These are phyloP conservation scores for Eragrostis curvula DNA, from an alignment of 176 grass and related monocot species.

Conservation along the genomic window DNA sequence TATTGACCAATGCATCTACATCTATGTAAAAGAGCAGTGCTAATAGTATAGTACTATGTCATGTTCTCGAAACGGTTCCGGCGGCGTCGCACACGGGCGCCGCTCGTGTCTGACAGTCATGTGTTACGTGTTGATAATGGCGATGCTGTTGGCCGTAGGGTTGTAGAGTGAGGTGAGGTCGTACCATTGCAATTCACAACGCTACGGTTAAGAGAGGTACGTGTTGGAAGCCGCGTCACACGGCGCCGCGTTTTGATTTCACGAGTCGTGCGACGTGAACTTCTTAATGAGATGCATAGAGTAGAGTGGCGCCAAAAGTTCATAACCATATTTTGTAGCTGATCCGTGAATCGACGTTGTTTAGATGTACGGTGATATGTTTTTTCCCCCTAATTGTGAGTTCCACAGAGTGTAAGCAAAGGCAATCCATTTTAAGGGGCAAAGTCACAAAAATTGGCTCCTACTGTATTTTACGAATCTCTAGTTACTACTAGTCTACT, in stretches of 20 bases:
- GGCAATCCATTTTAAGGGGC: no score
- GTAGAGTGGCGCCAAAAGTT: no score
- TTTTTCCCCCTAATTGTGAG: no score
- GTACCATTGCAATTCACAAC: background rate
- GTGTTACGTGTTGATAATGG: background rate
- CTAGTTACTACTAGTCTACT: no score
- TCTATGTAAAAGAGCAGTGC: background rate
- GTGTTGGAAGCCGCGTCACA: background rate
- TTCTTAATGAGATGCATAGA: background rate
- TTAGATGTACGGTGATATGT: background rate
- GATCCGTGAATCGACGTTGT: background rate
- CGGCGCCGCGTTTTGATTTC: background rate
- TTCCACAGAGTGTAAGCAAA: no score
- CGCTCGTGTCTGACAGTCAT: background rate
- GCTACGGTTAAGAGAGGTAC: background rate
- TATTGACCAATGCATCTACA: constrained; percentile 12
- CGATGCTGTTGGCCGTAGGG: background rate
- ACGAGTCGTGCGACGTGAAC: background rate
- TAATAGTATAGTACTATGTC: background rate
- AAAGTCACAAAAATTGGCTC: no score
- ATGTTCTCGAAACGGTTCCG: constrained; percentile 17
- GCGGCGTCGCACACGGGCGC: constrained; percentile 33
- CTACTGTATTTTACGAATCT: no score
- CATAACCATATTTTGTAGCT: background rate
- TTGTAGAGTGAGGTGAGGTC: background rate